phyloP scores from a whole-genome alignment of 441 rosid species.

The Lepidium campestre region DNA sequence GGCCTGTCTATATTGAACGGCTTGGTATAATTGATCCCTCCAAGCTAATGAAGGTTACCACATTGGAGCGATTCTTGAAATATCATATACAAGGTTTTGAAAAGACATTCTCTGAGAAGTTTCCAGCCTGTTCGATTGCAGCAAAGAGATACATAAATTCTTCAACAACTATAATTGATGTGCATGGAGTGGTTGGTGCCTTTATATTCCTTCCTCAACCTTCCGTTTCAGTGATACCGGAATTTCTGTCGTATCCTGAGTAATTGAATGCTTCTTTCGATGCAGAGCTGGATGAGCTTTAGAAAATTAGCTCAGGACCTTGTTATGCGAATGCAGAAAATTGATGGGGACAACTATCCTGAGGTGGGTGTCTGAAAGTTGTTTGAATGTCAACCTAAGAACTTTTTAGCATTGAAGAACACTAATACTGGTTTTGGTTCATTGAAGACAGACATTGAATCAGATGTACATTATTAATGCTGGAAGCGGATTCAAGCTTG shows the following conservation, averaged over 20 bases:
- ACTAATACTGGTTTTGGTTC: slow-evolving; percentile 26
- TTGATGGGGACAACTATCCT: slow-evolving; percentile 95
- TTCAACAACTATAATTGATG: slow-evolving; percentile 73
- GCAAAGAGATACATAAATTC: slow-evolving; percentile 80
- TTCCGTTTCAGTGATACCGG: neutral
- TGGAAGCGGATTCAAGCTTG: slow-evolving; percentile 74
- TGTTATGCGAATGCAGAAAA: slow-evolving; percentile 87
- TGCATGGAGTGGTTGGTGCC: slow-evolving; percentile 67
- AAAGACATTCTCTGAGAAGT: slow-evolving; percentile 75
- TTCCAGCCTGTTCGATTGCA: slow-evolving; percentile 85
- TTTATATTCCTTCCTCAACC: neutral
- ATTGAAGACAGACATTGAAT: slow-evolving; percentile 69
- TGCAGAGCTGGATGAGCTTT: slow-evolving; percentile 79
- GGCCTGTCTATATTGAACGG: slow-evolving; percentile 81
- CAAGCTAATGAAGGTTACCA: slow-evolving; percentile 73
- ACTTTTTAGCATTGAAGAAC: slow-evolving; percentile 8
- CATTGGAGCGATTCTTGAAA: slow-evolving; percentile 75
- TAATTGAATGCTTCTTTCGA: slow-evolving; percentile 8
- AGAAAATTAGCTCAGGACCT: slow-evolving; percentile 84
- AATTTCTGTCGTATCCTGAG: neutral
- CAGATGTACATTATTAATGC: slow-evolving; percentile 93
- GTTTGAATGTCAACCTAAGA: neutral
- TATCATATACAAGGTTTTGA: slow-evolving; percentile 93
- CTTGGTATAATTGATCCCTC: slow-evolving; percentile 66
- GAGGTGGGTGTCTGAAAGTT: slow-evolving; percentile 55